A percentile compares a stretch with the other conserved stretches of the same genome.
Evolutionary conservation across 768 basidiomycete species (phyloP).

Genomic region (Pulveroboletus sp.): DNA sequence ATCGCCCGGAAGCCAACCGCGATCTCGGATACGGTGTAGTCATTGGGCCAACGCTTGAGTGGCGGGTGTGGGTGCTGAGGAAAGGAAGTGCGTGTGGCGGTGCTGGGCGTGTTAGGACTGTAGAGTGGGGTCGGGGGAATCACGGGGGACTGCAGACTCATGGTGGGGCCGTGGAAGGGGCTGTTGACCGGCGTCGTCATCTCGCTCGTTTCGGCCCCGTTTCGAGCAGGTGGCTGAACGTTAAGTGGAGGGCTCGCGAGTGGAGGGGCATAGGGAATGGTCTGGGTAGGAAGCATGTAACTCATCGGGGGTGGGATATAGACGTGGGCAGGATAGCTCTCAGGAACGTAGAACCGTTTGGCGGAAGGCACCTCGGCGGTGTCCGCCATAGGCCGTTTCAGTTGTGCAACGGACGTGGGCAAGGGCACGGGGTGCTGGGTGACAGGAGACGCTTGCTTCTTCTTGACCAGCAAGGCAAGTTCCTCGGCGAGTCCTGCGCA

Average conservation of each 20-base stretch:
- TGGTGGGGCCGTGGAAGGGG: conserved; percentile 11
- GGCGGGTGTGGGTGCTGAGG: conserved; percentile 59
- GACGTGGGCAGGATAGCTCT: conserved; percentile 25
- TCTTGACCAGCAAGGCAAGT: conserved; percentile 41
- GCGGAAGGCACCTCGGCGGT: conserved; percentile 21
- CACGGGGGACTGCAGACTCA: conserved; percentile 19
- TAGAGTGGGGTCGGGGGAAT: conserved; percentile 19
- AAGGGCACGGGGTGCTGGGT: background rate
- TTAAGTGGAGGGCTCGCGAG: conserved; percentile 17
- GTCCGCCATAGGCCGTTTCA: conserved; percentile 27
- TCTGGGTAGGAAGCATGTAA: conserved; percentile 27
- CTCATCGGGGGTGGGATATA: conserved; percentile 27
- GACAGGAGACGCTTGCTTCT: conserved; percentile 8
- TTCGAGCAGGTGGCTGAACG: conserved; percentile 9
- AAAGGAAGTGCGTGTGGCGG: conserved; percentile 28
- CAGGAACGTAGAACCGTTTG: conserved; percentile 28
- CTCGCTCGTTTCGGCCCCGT: conserved; percentile 15
- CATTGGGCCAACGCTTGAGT: conserved; percentile 72
- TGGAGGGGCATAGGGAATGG: conserved; percentile 23
- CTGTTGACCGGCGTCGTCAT: conserved; percentile 9
- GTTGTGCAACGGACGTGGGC: conserved; percentile 12
- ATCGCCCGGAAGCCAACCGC: conserved; percentile 54
- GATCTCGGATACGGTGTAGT: conserved; percentile 66
- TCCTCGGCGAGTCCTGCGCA: conserved; percentile 56
- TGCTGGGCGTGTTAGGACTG: conserved; percentile 20